Percentiles rank a stretch among this genome's conserved stretches.
Evolutionary conservation across 1,284 basidiomycete genomes (phyloP).

Genomic region (Marasmius fiardii): DNA sequence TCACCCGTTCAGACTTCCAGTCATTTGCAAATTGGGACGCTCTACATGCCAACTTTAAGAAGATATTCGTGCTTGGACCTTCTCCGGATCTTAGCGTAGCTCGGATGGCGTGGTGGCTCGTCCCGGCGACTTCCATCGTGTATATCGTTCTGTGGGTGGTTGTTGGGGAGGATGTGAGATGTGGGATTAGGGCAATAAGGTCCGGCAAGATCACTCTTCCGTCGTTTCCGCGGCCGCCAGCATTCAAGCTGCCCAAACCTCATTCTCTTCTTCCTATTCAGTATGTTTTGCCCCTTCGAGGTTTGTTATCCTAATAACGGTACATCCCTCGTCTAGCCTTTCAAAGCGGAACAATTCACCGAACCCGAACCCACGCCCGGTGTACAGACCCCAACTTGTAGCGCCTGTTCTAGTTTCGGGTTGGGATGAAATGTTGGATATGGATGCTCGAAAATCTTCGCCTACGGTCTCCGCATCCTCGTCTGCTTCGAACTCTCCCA

Average conservation of each 20-base stretch:
- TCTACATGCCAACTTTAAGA: slow-evolving; percentile 28
- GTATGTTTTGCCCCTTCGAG: not conserved
- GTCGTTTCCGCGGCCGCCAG: not conserved
- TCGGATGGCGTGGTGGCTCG: slow-evolving; percentile 33
- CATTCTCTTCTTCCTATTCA: slow-evolving; percentile 3
- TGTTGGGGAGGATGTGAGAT: slow-evolving; percentile 37
- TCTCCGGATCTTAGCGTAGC: slow-evolving; percentile 22
- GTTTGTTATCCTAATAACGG: not conserved
- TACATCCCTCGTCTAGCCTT: too few relatives aligned
- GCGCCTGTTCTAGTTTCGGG: slow-evolving; percentile 36
- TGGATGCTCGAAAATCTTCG: slow-evolving; percentile 22
- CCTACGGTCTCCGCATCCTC: slow-evolving; percentile 14
- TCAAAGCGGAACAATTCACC: too few relatives aligned
- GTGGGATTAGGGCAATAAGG: slow-evolving; percentile 26
- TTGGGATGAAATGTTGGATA: slow-evolving; percentile 50
- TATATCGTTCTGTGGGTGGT: slow-evolving; percentile 34
- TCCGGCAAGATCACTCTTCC: not conserved
- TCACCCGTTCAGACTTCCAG: slow-evolving; percentile 26
- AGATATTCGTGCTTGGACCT: slow-evolving; percentile 30
- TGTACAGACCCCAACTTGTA: slow-evolving; percentile 6
- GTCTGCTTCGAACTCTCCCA: slow-evolving; percentile 17
- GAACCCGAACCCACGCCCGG: slow-evolving; percentile 14
- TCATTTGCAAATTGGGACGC: slow-evolving; percentile 29
- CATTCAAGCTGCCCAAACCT: slow-evolving; percentile 2
- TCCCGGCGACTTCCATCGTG: slow-evolving; percentile 32